Base-by-base conservation (phyloP, 164 flowering plant genomes). In the Vitis amurensis region DNA sequence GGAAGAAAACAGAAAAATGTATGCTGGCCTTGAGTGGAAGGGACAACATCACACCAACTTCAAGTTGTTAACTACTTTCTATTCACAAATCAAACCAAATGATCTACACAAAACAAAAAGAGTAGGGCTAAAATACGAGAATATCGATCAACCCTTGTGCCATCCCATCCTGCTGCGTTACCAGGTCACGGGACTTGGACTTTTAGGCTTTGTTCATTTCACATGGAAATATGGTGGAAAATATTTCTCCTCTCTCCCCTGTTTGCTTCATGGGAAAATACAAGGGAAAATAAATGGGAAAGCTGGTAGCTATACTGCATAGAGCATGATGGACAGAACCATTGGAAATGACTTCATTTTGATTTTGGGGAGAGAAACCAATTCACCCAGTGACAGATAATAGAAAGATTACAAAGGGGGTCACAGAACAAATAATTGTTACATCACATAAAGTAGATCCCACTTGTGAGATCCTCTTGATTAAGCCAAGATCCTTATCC, bases 11-110 rank as follows among this genome's bases (percentile, higher is more conserved):
- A 51, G 51, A 30, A 66, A 69, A 66, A 62, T 66, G 75, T 11
- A 67, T n/a, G 64, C 48, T 74, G 75, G 71, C 64, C 37, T 74
- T 68, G 67, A 68, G 72, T 74, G 77, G 76, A 69, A 70, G 78
- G 70, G 70, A 80, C 75, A 78, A 62, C 80, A 69, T 64, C 59
- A 59, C 73, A 74, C 61, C 67, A 67, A 29, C 75, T 61, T 55
- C 30, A 23, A 44, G 53, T 59, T 31, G 8, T 68, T 10, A 63
- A 68, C 12, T 13, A 10, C 0, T 48, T 29, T 13, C 16, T 29
- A 47, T 47, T 17, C 17, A 47, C 50, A 44, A 61, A 55, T 13
- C 44, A 60, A 55, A 59, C 13, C 69, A 5, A 30, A 19, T 53
- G 57, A 19, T 23, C 10, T 11, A 14, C 50, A 15, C 2, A 37